These are phyloP conservation scores for Xylaria sp. DNA, from an alignment of 2,329 filamentous ascomycete genomes.

Conservation along the genomic window DNA sequence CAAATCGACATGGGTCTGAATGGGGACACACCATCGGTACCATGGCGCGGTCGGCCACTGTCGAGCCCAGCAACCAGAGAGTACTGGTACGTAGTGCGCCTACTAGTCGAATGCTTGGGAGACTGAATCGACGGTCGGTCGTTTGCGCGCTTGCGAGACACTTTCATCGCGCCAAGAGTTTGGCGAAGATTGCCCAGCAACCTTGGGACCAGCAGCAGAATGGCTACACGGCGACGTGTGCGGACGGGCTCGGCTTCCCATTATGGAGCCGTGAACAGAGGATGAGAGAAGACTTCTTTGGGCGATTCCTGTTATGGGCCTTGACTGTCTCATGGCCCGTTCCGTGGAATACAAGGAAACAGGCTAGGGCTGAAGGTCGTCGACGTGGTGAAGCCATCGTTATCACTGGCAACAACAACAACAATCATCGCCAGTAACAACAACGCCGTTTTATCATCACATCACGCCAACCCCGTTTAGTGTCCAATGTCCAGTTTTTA, in stretches of 20 bases:
- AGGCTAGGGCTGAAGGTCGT: slow-evolving; percentile 13
- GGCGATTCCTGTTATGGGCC: background rate
- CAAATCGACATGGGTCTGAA: slow-evolving; percentile 44
- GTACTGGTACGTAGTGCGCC: slow-evolving; percentile 1
- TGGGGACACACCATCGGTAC: slow-evolving; percentile 41
- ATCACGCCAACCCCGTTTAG: background rate
- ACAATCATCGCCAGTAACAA: background rate
- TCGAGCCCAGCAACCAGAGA: slow-evolving; percentile 10
- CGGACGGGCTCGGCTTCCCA: slow-evolving; percentile 19
- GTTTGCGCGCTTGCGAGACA: slow-evolving; percentile 27
- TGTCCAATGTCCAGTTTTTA: background rate
- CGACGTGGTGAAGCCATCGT: slow-evolving; percentile 16
- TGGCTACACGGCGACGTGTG: slow-evolving; percentile 12
- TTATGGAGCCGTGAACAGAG: background rate
- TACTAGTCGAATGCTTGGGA: slow-evolving; percentile 27
- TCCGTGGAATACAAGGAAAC: slow-evolving; percentile 14
- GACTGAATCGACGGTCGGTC: slow-evolving; percentile 26
- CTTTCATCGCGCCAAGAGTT: slow-evolving; percentile 34
- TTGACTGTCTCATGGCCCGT: slow-evolving; percentile 11
- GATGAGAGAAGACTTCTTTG: slow-evolving; percentile 2
- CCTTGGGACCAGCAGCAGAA: slow-evolving; percentile 29
- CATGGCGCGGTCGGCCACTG: slow-evolving; percentile 39
- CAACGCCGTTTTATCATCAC: background rate
- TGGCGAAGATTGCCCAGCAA: slow-evolving; percentile 28
- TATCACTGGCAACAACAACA: background rate